A percentile compares a stretch with the other conserved stretches of the same genome.
These are phyloP conservation scores for Hymenoscyphus fraxineus DNA, from an alignment of 2,329 filamentous ascomycete genomes.

Conservation along the genomic window DNA sequence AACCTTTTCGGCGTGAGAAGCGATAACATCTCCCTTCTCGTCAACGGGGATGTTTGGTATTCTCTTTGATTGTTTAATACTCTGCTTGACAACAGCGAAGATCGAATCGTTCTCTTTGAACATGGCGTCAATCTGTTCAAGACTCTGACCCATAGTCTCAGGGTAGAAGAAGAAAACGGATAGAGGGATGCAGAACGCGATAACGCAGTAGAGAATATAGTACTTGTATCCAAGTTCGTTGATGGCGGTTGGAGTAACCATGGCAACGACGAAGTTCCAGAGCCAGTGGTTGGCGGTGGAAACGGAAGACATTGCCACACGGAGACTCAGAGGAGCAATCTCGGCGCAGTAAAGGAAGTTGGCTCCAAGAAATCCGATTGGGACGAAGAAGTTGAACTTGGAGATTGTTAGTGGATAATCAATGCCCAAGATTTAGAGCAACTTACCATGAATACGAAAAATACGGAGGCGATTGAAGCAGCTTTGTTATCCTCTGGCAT, in stretches of 20 bases:
- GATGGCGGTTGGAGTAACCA: conserved; percentile 40
- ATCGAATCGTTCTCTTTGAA: conserved; percentile 41
- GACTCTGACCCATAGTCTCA: conserved; percentile 61
- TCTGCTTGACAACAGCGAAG: conserved; percentile 30
- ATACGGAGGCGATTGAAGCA: conserved; percentile 49
- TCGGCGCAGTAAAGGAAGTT: conserved; percentile 60
- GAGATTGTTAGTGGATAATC: background rate
- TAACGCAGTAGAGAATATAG: conserved; percentile 38
- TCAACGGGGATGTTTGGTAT: background rate
- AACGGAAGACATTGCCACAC: conserved; percentile 44
- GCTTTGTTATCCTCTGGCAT: conserved; percentile 43
- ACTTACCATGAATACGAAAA: conserved; percentile 48
- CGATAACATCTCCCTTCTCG: background rate
- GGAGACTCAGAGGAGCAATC: conserved; percentile 48
- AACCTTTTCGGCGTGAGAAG: background rate
- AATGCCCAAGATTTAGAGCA: background rate
- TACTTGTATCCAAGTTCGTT: conserved; percentile 35
- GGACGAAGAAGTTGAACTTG: conserved; percentile 57
- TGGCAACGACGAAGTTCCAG: conserved; percentile 45
- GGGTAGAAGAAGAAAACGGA: conserved; percentile 40
- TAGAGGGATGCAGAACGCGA: conserved; percentile 23
- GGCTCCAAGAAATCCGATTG: conserved; percentile 55
- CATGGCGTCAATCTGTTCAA: conserved; percentile 63
- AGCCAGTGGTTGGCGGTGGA: conserved; percentile 51
- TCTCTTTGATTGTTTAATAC: conserved; percentile 3